These are phyloP conservation scores for Verticillium isaacii DNA, from an alignment of 2,329 filamentous ascomycete species.

Conservation along the genomic window DNA sequence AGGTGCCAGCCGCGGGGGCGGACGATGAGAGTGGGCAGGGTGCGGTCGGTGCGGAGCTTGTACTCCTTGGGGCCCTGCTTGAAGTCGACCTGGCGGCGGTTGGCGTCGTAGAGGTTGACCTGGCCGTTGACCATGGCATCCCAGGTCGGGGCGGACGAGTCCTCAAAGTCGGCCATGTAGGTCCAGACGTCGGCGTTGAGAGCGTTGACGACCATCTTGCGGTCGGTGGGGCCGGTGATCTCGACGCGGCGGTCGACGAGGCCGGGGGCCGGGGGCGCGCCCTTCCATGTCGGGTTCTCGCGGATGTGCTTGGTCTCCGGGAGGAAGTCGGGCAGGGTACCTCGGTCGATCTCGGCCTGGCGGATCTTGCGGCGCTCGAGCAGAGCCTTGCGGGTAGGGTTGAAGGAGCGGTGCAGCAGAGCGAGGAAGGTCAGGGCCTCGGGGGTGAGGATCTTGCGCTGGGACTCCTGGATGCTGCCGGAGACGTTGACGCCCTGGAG, in stretches of 20 bases:
- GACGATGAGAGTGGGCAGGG: constrained; percentile 74
- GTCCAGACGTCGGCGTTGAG: constrained; percentile 88
- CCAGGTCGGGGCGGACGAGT: constrained; percentile 86
- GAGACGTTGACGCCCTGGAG: constrained; percentile 64
- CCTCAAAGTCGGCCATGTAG: constrained; percentile 93
- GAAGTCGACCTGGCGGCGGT: constrained; percentile 82
- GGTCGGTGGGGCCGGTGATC: constrained; percentile 85
- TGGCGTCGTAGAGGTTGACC: constrained; percentile 84
- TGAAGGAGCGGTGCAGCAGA: constrained; percentile 82
- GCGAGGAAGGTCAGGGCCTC: constrained; percentile 80
- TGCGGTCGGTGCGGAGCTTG: constrained; percentile 80
- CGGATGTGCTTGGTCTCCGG: constrained; percentile 86
- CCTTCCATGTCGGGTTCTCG: constrained; percentile 82
- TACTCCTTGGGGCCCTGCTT: constrained; percentile 85
- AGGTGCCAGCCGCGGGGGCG: constrained; percentile 87
- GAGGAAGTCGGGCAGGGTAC: constrained; percentile 76
- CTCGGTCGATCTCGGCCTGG: constrained; percentile 82
- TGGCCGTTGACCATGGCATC: constrained; percentile 94
- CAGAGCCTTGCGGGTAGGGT: constrained; percentile 72
- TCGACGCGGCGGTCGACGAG: constrained; percentile 81
- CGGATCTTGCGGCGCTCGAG: constrained; percentile 73
- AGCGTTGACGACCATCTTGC: constrained; percentile 93
- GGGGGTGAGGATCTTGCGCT: constrained; percentile 77
- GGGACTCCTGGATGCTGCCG: constrained; percentile 64
- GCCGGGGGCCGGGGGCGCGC: constrained; percentile 76